Evolutionary conservation across 208 protist genomes (phyloP).

Genomic region (Kentomonas sorsogonicus): DNA sequence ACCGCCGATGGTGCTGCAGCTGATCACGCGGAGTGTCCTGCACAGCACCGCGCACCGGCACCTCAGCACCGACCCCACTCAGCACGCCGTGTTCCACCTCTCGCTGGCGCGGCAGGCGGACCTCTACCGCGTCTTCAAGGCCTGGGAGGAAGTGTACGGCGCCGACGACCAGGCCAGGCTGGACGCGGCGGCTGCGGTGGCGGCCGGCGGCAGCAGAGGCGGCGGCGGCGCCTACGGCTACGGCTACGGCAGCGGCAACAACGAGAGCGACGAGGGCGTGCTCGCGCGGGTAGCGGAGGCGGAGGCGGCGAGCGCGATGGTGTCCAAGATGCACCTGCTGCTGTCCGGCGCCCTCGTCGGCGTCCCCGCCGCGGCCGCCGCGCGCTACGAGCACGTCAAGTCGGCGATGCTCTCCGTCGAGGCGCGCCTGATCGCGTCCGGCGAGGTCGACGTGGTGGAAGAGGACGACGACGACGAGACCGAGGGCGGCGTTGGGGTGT

Average conservation of each 20-base stretch:
- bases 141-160: slow-evolving; percentile 43
- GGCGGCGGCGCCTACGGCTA: background rate
- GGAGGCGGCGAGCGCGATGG: slow-evolving; percentile 11
- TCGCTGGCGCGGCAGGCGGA: slow-evolving; percentile 59
- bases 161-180: slow-evolving; percentile 11
- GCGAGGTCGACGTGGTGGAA: slow-evolving; percentile 28
- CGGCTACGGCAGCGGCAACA: slow-evolving; percentile 1
- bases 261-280: slow-evolving; percentile 1
- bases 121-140: slow-evolving; percentile 69
- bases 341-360: slow-evolving; percentile 40
- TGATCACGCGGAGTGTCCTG: slow-evolving; percentile 77
- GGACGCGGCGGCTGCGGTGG: background rate
- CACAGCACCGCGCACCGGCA: slow-evolving; percentile 71
- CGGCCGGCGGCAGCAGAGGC: no score
- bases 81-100: slow-evolving; percentile 67
- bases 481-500: background rate
- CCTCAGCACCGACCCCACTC: slow-evolving; percentile 44
- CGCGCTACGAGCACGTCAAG: slow-evolving; percentile 57
- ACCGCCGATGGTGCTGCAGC: slow-evolving; percentile 62
- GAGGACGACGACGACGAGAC: background rate
- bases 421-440: slow-evolving; percentile 36
- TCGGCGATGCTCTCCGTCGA: slow-evolving; percentile 54
- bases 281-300: background rate
- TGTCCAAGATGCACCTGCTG: slow-evolving; percentile 15
- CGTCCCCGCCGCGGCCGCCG: slow-evolving; percentile 38